Percentiles rank a stretch among this genome's conserved stretches.
phyloP scores from a whole-genome alignment of 2,329 filamentous ascomycete species.

The Fusarium mangiferae region DNA sequence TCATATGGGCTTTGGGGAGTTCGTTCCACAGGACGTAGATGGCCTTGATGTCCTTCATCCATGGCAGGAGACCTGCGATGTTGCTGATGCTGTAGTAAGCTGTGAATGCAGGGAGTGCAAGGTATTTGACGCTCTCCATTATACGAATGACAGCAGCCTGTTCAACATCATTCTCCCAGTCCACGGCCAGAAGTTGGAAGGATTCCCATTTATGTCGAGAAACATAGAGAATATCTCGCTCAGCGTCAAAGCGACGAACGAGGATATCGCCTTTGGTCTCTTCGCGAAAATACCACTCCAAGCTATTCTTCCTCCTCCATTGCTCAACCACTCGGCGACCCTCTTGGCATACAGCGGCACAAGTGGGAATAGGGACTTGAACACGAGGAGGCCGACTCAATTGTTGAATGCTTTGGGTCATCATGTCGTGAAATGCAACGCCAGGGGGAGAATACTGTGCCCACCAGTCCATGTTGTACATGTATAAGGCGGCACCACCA shows the following conservation, averaged over 20 bases:
- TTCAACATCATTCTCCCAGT: background rate
- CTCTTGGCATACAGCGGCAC: conserved; percentile 37
- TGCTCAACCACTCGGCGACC: conserved; percentile 24
- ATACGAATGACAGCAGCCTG: conserved; percentile 1
- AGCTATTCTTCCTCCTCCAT: conserved; percentile 25
- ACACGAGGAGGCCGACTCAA: conserved; percentile 8
- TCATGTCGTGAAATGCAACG: background rate
- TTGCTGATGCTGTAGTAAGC: conserved; percentile 39
- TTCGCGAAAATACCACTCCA: conserved; percentile 4
- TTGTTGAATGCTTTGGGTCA: background rate
- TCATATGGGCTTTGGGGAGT: conserved; percentile 14
- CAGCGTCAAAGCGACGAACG: conserved; percentile 23
- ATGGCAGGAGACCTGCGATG: conserved; percentile 26
- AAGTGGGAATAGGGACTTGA: conserved; percentile 24
- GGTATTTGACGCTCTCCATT: conserved; percentile 21
- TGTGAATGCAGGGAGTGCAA: conserved; percentile 43
- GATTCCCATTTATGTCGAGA: conserved; percentile 26
- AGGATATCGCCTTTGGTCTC: conserved; percentile 23
- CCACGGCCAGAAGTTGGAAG: conserved; percentile 13
- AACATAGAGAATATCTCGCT: conserved; percentile 36
- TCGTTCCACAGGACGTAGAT: conserved; percentile 41
- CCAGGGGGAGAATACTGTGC: conserved; percentile 8
- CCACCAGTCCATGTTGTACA: conserved; percentile 29
- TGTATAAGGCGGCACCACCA: conserved; percentile 29
- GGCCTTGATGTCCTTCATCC: conserved; percentile 22